Evolutionary conservation across 495 filamentous ascomycete genomes (phyloP).

Genomic region (Peziza echinospora): DNA sequence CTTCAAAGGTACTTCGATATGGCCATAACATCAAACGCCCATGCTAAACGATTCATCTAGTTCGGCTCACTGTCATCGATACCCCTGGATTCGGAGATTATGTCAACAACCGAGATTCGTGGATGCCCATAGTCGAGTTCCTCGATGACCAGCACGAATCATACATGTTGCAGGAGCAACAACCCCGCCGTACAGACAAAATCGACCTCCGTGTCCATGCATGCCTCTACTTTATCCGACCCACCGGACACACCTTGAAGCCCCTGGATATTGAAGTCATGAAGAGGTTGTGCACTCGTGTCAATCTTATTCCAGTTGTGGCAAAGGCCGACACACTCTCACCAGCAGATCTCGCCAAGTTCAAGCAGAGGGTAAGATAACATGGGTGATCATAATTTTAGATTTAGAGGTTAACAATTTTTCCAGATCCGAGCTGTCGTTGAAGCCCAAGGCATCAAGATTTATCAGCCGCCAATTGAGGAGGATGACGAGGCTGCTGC

Average conservation of each 20-base stretch:
- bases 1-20: conserved; percentile 63
- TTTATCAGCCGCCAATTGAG: conserved; percentile 91
- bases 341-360: conserved; percentile 68
- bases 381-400: conserved; percentile 17
- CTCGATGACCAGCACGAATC: conserved; percentile 99
- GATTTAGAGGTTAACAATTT: neutral
- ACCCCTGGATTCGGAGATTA: conserved; percentile 98
- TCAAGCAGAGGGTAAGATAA: conserved; percentile 80
- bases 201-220: conserved; percentile 98
- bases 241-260: conserved; percentile 95
- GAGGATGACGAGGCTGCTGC: conserved; percentile 94
- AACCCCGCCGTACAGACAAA: conserved; percentile 90
- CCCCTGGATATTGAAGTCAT: conserved; percentile 98
- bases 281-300: conserved; percentile 91
- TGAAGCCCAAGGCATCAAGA: conserved; percentile 97
- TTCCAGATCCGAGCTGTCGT: conserved; percentile 80
- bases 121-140: conserved; percentile 99
- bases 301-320: conserved; percentile 94
- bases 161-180: conserved; percentile 99
- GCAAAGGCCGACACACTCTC: conserved; percentile 97
- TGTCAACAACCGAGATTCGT: conserved; percentile 98
- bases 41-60: conserved; percentile 26
- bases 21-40: neutral
- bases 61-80: conserved; percentile 94
- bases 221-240: conserved; percentile 96